These are phyloP conservation scores for Diplosphaera chodatii DNA, from an alignment of 139 green algal species.

Conservation along the genomic window DNA sequence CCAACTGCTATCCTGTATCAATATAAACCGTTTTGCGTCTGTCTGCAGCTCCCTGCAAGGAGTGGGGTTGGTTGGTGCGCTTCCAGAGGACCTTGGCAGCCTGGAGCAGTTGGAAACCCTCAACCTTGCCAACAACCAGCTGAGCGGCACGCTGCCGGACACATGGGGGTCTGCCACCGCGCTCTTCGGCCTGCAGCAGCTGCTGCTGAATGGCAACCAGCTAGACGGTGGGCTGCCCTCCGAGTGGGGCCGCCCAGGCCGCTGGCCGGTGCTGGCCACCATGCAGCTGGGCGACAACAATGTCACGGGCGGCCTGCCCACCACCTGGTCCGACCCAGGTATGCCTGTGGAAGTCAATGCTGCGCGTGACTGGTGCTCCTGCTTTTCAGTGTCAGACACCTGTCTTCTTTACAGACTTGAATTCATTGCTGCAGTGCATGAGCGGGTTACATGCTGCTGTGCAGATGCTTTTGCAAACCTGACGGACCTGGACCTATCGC, in stretches of 20 bases:
- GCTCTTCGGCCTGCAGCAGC: background rate
- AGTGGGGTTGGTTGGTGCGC: background rate
- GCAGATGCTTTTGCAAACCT: slow-evolving; percentile 6
- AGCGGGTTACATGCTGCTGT: no score
- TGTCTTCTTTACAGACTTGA: no score
- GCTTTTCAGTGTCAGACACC: no score
- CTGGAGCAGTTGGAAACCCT: slow-evolving; percentile 6
- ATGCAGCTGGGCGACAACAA: slow-evolving; percentile 24
- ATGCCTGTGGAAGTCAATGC: no score
- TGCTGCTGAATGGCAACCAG: slow-evolving; percentile 21
- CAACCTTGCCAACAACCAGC: slow-evolving; percentile 24
- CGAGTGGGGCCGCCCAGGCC: slow-evolving; percentile 9
- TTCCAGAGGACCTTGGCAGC: background rate
- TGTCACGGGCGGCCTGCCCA: slow-evolving; percentile 12
- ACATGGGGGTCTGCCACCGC: background rate
- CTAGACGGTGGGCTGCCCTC: slow-evolving; percentile 16
- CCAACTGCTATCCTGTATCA: no score
- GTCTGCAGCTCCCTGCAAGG: background rate
- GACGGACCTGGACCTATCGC: slow-evolving; percentile 15
- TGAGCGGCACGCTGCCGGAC: slow-evolving; percentile 6
- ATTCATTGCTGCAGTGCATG: no score
- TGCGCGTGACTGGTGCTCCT: no score
- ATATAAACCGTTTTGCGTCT: no score
- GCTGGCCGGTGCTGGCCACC: slow-evolving; percentile 16
- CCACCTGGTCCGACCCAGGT: slow-evolving; percentile 9